Percentiles rank a stretch among this genome's conserved stretches.
These are phyloP conservation scores for Paramecium sonneborni DNA, from an alignment of 73 alveolate genomes.

Conservation along the genomic window DNA sequence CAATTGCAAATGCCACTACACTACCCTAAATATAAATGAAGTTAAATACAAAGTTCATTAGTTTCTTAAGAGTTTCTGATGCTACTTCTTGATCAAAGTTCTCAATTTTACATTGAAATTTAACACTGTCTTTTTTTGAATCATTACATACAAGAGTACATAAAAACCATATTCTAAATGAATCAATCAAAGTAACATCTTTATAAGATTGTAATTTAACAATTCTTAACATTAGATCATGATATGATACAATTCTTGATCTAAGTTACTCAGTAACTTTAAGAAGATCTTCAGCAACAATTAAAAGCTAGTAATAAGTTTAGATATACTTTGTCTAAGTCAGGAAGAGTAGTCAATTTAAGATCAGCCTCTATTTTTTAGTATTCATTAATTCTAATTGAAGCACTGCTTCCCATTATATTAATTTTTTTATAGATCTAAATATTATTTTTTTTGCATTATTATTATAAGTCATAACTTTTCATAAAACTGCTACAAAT, in stretches of 20 bases:
- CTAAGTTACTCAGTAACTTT: neutral
- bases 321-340: neutral
- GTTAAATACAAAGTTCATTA: neutral
- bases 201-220: neutral
- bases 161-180: neutral
- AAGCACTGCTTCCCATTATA: neutral
- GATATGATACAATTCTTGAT: constrained; percentile 7
- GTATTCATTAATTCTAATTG: neutral
- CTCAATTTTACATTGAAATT: neutral
- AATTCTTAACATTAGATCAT: neutral
- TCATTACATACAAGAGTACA: neutral
- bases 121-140: neutral
- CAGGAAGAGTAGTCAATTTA: neutral
- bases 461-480: neutral
- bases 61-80: neutral
- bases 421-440: neutral
- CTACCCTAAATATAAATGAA: neutral
- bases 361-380: neutral
- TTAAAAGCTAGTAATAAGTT: neutral
- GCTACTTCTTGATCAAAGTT: neutral
- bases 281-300: neutral
- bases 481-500: neutral
- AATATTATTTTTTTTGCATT: neutral
- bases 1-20: neutral
- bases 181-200: neutral